These are phyloP conservation scores for Tulasnella sp. DNA, from an alignment of 768 basidiomycete genomes.

Conservation along the genomic window DNA sequence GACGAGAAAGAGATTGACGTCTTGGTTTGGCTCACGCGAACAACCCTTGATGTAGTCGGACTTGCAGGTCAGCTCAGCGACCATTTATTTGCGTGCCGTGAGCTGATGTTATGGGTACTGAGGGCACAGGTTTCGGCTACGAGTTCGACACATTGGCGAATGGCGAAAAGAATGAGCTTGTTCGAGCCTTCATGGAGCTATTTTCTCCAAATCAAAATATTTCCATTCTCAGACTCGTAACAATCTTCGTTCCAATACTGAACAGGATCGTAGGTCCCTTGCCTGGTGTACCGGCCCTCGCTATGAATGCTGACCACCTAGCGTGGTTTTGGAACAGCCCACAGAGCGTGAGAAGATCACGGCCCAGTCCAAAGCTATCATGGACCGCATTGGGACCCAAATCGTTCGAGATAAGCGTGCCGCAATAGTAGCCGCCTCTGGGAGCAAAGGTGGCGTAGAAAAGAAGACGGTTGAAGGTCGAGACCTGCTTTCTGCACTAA, in stretches of 20 bases:
- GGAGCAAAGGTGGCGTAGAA: background rate
- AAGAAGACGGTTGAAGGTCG: conserved; percentile 4
- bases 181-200: conserved; percentile 34
- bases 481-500: background rate
- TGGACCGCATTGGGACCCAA: background rate
- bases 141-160: conserved; percentile 36
- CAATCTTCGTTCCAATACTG: background rate
- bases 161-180: conserved; percentile 36
- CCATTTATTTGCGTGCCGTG: background rate
- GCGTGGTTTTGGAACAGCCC: background rate
- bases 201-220: conserved; percentile 28
- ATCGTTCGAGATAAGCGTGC: conserved; percentile 4
- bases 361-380: background rate
- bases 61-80: conserved; percentile 28
- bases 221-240: background rate
- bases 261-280: background rate
- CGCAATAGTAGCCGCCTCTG: background rate
- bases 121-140: conserved; percentile 37
- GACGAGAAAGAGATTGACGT: conserved; percentile 5
- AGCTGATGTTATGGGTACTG: background rate
- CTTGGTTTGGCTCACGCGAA: conserved; percentile 13
- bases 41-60: conserved; percentile 33
- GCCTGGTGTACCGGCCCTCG: background rate
- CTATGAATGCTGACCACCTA: background rate
- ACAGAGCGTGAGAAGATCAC: background rate